Evolutionary conservation across 2,329 filamentous ascomycete species (phyloP), one percentile per base, ranked within the genome.

Genomic region (Colletotrichum sp.): DNA sequence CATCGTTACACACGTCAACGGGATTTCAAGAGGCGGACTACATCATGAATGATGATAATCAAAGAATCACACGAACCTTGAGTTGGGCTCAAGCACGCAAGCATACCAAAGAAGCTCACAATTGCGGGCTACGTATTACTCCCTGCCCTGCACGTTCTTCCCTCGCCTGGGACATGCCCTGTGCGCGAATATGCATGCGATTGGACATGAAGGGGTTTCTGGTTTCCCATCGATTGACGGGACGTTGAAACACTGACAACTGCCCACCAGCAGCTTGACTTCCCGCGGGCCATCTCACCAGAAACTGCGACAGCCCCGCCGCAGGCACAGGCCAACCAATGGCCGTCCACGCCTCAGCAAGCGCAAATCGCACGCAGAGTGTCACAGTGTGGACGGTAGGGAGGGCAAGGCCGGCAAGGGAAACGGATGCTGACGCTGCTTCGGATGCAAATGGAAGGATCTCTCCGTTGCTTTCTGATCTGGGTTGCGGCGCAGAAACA

Each of bases 261-360:
- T 52, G 43, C 43, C 43, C 43, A 22, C 43, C 43, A 52, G 43
- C 32, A n/a, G 43, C 43, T 64, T n/a, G 15, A 36, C 68, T 34
- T 55, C 52, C 43, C n/a, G 15, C 13, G 25, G 32, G 30, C 69
- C 48, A 72, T 36, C 18, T 56, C 28, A 25, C 56, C 36, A 43
- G 43, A 70, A 69, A 30, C 39, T 69, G 66, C 71, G 39, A 70
- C 71, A 48, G 58, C 56, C 65, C 71, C 43, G n/a, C 43, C 56
- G n/a, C 30, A 18, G 43, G 27, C 66, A 70, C 48, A 30, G 58
- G 16, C 71, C 66, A 60, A 56, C 27, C 58, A 65, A 52, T n/a
- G 22, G 43, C 12, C 32, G 32, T 32, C 25, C 65, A 30, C 55
- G 32, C 71, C 13, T 43, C 18, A 48, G 32, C n/a, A 62, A 27